Evolutionary conservation across 1,284 basidiomycete species (phyloP), one percentile per base, ranked within the genome.

Genomic region (Hypsizygus ulmarius): DNA sequence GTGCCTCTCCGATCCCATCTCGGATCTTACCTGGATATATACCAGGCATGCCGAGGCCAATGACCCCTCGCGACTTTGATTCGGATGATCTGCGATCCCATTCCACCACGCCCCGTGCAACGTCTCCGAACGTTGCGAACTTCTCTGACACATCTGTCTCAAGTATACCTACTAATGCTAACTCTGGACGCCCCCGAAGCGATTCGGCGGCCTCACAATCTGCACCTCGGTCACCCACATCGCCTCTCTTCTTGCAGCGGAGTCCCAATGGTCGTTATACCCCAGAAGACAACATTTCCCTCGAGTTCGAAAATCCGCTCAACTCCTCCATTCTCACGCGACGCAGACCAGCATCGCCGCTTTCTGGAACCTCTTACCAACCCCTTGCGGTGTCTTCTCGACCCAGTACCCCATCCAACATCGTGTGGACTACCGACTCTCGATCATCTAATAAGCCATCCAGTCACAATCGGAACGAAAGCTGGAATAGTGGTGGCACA

Each of bases 21-120:
- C 82, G 81, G 47, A 79, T 78, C 15, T 61, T 87, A 16, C 87
- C 87, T 45, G 88, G 89, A n/a, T 91, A 91, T 65, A 82, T 90
- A 49, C 88, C 88, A 30, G 88, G 89, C 4, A 91, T 91, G 89
- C 86, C 86, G 28, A 74, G 88, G 39, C 89, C 89, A 10, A 89
- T 90, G 82, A 91, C 89, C 8, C 88, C 88, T 16, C 80, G 79
- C 50, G 84, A 87, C 52, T 66, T 79, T 40, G 87, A 88, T 45
- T 61, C 74, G 35, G 87, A 90, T 49, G 85, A 88, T 50, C 75
- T 77, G 56, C 79, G 84, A 21, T 85, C 86, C n/a, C 76, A 79
- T 60, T 85, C 85, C 5, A 84, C 83, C 15, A 91, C 88, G 2
- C 88, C 88, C 47, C 83, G 88, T 50, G 87, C 89, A 12, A 82